These are phyloP conservation scores for Arachis stenosperma DNA, from an alignment of 306 rosid species.

Conservation along the genomic window DNA sequence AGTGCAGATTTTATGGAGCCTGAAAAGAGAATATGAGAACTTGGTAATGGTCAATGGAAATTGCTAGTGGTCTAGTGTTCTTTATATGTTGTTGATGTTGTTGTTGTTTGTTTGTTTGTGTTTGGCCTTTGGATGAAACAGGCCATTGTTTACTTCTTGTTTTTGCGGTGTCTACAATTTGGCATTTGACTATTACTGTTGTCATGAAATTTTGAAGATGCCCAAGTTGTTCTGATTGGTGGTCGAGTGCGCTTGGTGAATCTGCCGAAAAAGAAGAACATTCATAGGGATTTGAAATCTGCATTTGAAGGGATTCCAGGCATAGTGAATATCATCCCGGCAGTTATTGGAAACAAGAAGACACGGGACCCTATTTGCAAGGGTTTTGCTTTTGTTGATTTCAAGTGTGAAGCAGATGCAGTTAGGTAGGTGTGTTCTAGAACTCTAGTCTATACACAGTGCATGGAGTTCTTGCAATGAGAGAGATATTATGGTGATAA, in stretches of 20 bases:
- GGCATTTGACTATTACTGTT: slow-evolving; percentile 27
- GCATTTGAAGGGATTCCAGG: slow-evolving; percentile 74
- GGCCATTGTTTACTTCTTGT: slow-evolving; percentile 27
- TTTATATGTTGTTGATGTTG: not conserved
- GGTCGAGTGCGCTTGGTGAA: slow-evolving; percentile 62
- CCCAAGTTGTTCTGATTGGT: slow-evolving; percentile 53
- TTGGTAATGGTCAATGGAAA: not conserved
- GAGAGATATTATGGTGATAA: slow-evolving; percentile 10
- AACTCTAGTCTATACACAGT: not conserved
- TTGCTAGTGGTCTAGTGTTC: slow-evolving; percentile 16
- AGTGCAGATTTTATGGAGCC: slow-evolving; percentile 1
- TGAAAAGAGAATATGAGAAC: slow-evolving; percentile 31
- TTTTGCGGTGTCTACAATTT: slow-evolving; percentile 21
- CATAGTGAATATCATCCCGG: slow-evolving; percentile 64
- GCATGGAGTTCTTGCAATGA: not conserved
- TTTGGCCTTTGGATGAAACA: slow-evolving; percentile 17
- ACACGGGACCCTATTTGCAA: slow-evolving; percentile 95
- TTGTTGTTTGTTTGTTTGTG: not conserved
- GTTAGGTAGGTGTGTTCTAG: slow-evolving; percentile 71
- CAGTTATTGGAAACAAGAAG: slow-evolving; percentile 79
- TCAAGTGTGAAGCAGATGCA: slow-evolving; percentile 68
- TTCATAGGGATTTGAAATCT: slow-evolving; percentile 68
- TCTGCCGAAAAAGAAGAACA: slow-evolving; percentile 84
- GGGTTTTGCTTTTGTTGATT: slow-evolving; percentile 85
- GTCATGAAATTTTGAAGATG: slow-evolving; percentile 46